Evolutionary conservation across 495 filamentous ascomycete genomes (phyloP).

Genomic region (Halenospora varia): DNA sequence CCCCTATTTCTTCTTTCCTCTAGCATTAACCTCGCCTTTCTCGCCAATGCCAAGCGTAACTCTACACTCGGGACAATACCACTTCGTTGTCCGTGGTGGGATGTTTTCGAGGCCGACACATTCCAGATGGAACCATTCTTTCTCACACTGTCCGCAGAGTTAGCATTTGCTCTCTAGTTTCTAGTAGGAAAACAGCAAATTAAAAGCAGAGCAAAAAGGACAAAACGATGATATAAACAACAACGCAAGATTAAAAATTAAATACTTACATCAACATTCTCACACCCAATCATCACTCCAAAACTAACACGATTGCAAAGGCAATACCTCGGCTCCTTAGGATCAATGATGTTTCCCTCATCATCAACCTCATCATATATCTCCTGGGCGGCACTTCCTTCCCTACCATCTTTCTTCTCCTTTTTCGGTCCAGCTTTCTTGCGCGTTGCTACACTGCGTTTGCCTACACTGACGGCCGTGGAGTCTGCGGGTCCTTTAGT

Average conservation of each 20-base stretch:
- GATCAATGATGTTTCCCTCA: slow-evolving; percentile 75
- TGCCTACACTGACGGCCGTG: slow-evolving; percentile 71
- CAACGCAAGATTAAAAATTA: background rate
- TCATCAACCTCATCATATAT: slow-evolving; percentile 54
- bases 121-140: slow-evolving; percentile 92
- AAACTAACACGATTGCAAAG: slow-evolving; percentile 88
- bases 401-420: slow-evolving; percentile 34
- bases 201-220: slow-evolving; percentile 6
- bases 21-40: slow-evolving; percentile 50
- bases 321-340: slow-evolving; percentile 85
- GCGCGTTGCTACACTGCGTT: slow-evolving; percentile 71
- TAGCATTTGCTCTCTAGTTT: background rate
- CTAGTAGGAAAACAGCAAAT: background rate
- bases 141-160: slow-evolving; percentile 49
- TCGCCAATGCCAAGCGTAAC: slow-evolving; percentile 59
- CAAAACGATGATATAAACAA: background rate
- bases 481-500: slow-evolving; percentile 65
- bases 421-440: slow-evolving; percentile 56
- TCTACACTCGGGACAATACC: slow-evolving; percentile 91
- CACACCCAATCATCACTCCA: slow-evolving; percentile 93
- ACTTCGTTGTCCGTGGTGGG: slow-evolving; percentile 76
- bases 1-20: slow-evolving; percentile 46
- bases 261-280: slow-evolving; percentile 77
- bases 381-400: slow-evolving; percentile 36
- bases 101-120: slow-evolving; percentile 77